Percentiles rank a stretch among this genome's conserved stretches.
phyloP scores from a whole-genome alignment of 2,329 filamentous ascomycete genomes.

The Pseudogymnoascus pannorum region DNA sequence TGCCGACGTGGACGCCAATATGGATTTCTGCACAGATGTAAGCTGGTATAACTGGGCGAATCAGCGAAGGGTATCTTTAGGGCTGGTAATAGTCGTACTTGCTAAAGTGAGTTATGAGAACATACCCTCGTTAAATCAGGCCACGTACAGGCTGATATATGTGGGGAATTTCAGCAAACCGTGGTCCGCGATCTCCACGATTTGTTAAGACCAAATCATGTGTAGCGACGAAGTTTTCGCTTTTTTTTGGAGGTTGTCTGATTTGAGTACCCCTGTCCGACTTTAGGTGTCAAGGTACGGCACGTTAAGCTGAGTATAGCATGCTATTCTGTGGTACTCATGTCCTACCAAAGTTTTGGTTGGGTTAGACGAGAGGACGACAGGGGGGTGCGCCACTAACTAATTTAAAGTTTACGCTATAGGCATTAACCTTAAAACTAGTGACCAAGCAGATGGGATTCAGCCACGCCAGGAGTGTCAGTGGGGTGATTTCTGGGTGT shows the following conservation, averaged over 20 bases:
- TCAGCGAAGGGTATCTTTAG: constrained; percentile 25
- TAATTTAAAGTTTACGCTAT: neutral
- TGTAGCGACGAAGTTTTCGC: neutral
- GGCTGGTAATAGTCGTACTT: neutral
- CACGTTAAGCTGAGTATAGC: neutral
- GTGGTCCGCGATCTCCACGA: neutral
- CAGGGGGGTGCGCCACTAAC: neutral
- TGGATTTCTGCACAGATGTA: constrained; percentile 29
- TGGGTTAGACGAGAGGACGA: neutral
- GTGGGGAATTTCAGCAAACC: neutral
- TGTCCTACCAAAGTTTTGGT: neutral
- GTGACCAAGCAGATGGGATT: neutral
- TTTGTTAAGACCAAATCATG: neutral
- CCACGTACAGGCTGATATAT: neutral
- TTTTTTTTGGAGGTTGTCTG: neutral
- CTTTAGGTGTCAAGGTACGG: neutral
- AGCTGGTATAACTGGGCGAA: constrained; percentile 34
- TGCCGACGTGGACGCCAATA: constrained; percentile 21
- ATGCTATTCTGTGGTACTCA: neutral
- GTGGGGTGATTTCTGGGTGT: neutral
- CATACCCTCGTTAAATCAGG: neutral
- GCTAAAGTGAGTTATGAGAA: neutral
- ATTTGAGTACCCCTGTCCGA: neutral
- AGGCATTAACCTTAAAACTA: neutral
- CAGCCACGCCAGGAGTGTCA: neutral